Base-by-base conservation (phyloP, 495 filamentous ascomycete species). In the Darksidea phi region DNA sequence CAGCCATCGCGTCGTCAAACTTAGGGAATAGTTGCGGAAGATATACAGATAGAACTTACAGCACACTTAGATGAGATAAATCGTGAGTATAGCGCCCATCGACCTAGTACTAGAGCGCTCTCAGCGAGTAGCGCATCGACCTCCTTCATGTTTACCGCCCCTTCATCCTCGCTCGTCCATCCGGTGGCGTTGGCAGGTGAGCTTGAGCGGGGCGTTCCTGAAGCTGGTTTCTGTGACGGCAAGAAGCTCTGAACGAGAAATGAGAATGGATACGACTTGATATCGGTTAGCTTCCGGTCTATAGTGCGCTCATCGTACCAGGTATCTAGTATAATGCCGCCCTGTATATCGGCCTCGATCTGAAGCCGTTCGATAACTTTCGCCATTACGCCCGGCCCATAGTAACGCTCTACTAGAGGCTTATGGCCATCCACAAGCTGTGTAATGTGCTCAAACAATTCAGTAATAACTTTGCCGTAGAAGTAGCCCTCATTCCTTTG, bases 81-180 rank as follows among this genome's bases (percentile, higher is more conserved):
- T 26, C 90, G 86, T 26, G 84, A 87, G 72, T 97, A 98, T 21
- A 97, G 76, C 2, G 92, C 90, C 94, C 94, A 98, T 34, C 89
- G 84, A 25, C 88, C 87, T 15, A 97, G 81, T 93, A 98, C 97
- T 34, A 92, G 73, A 0, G 88, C 88, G 59, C 89, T 88, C 71
- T 98, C 94, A 51, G 83, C 89, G 10, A 97, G 78, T 8, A 97
- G 73, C 5, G 84, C 85, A 67, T 97, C 91, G 17, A 97, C 82
- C 72, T 96, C 93, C 69, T 90, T 96, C 86, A 96, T 94, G 63
- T 97, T 89, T n/a, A 96, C 88, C n/a, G n/a, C n/a, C 0, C 88
- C 88, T 67, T 97, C 95, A 60, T 97, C 93, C 59, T 96, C 90
- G 65, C 79, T 84, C 20, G 75, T 67, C 20, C 83, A 76, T 13